A percentile compares a stretch with the other conserved stretches of the same genome.
Conservation (phyloP, 306 rosid genomes). For the Pachyrhizus erosus region DNA sequence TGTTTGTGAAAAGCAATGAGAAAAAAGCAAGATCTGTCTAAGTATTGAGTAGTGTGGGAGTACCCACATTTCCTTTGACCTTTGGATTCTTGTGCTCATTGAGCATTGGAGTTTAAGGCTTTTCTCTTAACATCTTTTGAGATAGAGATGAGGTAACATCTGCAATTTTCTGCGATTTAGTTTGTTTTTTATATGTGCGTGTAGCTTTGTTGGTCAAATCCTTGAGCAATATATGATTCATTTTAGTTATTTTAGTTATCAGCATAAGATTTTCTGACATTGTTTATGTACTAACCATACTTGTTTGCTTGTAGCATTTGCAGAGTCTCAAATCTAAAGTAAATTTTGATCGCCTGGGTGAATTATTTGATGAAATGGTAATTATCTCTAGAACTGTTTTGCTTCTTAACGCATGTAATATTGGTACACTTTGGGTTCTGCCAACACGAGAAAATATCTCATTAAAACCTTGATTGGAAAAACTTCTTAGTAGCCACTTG, state of each 20-base stretch:
- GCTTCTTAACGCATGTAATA: not conserved
- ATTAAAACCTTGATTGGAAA: not conserved
- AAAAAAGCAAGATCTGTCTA: too few species aligned
- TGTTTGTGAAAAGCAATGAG: too few species aligned
- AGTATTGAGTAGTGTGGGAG: too few species aligned
- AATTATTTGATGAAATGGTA: conserved; percentile 60
- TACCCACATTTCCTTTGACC: too few species aligned
- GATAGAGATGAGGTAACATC: not conserved
- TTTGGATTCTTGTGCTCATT: too few species aligned
- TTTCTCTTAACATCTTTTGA: not conserved
- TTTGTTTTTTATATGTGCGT: not conserved
- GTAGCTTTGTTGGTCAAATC: not conserved
- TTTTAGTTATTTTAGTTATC: conserved; percentile 15
- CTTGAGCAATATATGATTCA: not conserved
- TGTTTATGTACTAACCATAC: conserved; percentile 20
- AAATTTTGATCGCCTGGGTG: conserved; percentile 63
- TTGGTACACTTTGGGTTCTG: not conserved
- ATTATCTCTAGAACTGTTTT: conserved; percentile 41
- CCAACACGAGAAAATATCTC: not conserved
- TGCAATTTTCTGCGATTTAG: not conserved
- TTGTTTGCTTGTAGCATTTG: conserved; percentile 42
- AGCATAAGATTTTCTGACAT: conserved; percentile 7
- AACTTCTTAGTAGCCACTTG: not conserved
- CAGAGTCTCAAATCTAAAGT: conserved; percentile 75
- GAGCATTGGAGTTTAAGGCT: conserved; percentile 1